Evolutionary conservation across 768 basidiomycete species (phyloP), one percentile per base, ranked within the genome.

Genomic region (Lactarius evosmus): DNA sequence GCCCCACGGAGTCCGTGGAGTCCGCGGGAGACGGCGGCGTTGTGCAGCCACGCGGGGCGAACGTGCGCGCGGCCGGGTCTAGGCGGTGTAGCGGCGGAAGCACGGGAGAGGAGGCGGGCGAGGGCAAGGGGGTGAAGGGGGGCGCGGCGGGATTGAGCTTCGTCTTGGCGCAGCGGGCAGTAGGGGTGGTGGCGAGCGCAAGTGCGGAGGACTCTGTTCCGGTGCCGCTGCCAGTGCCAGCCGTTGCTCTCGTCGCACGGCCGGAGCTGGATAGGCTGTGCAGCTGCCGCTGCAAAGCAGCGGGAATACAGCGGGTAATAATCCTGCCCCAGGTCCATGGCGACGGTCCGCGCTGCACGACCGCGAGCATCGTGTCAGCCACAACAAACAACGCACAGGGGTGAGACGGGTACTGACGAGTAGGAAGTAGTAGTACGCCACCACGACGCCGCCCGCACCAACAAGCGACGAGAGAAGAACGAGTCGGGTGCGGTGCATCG

Each of bases 71-170:
- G 5, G 62, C 36, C 7, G 63, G 63, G 40, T 59, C 52, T 8
- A 58, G 40, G 51, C 29, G 30, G 29, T 33, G 30, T 2, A 32
- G 12, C 17, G n/a, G 9, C 25, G 44, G 38, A 11, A 34, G 33
- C 27, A 56, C 14, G 4, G 25, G 38, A 19, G 27, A 27, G 11
- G 29, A 3, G 41, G 12, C 2, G 22, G 44, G n/a, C 14, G 32
- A 52, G 25, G 44, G 58, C 1, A n/a, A 3, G 17, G 12, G 27
- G 40, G 50, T 40, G 57, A 59, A 57, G 1, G 38, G 17, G 0
- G 62, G 62, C 3, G 56, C 49, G 49, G 62, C 9, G n/a, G 62
- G 62, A 9, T 63, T 52, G 27, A 44, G 56, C 12, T 14, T 38
- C 22, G 11, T 52, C 36, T 49, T 25, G 22, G 25, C 4, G 46